These are phyloP conservation scores for Gossypium rotundifolium DNA, from an alignment of 345 rosid genomes.

Conservation along the genomic window DNA sequence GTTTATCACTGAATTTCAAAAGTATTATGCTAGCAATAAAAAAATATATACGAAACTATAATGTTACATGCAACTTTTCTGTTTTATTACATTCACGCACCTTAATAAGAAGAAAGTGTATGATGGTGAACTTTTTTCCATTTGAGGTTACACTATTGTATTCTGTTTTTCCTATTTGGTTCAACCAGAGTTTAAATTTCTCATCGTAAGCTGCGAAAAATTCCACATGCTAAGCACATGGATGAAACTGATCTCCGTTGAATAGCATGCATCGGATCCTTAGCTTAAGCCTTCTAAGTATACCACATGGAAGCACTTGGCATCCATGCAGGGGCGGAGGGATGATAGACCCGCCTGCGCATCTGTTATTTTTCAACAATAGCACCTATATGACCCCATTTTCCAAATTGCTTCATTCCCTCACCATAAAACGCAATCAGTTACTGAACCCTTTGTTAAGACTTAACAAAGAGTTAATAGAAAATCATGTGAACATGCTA, in stretches of 20 bases:
- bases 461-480: background rate
- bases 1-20: too few relatives aligned
- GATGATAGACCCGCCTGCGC: background rate
- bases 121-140: background rate
- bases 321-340: slow-evolving; percentile 4
- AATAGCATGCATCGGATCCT: background rate
- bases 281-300: too few relatives aligned
- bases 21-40: too few relatives aligned
- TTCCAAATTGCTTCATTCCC: background rate
- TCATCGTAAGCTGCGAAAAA: background rate
- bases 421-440: background rate
- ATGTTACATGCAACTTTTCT: too few relatives aligned
- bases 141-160: background rate
- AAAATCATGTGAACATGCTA: slow-evolving; percentile 2
- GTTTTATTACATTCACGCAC: too few relatives aligned
- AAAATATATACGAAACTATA: too few relatives aligned
- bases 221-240: background rate
- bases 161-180: background rate
- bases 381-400: background rate
- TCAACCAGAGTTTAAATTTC: background rate
- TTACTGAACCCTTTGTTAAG: background rate
- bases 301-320: background rate
- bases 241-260: background rate
- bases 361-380: background rate
- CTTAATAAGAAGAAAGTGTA: too few relatives aligned